Conservation (phyloP, 768 basidiomycete species). For the Agaricus subrufescens region DNA sequence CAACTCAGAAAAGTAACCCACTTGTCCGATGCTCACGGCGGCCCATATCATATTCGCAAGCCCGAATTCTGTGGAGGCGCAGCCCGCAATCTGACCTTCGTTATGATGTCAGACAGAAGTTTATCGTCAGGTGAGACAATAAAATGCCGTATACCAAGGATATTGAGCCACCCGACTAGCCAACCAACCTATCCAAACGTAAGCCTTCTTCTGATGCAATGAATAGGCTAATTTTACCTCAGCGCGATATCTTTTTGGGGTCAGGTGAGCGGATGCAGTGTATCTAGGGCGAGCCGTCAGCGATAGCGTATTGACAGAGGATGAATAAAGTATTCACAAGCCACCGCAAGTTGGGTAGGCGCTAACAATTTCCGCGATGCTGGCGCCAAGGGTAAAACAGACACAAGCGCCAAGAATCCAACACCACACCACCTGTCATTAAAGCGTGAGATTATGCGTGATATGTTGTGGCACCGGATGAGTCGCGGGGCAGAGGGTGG, state of each 20-base stretch:
- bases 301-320: not conserved
- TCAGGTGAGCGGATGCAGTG: conserved; percentile 76
- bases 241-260: conserved; percentile 60
- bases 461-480: too few species aligned
- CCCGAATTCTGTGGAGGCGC: conserved; percentile 85
- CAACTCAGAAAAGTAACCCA: conserved; percentile 13
- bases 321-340: conserved; percentile 35
- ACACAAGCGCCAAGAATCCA: conserved; percentile 70
- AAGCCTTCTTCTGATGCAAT: not conserved
- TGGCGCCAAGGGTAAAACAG: conserved; percentile 71
- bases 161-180: conserved; percentile 82
- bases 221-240: conserved; percentile 32
- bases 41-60: conserved; percentile 75
- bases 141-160: conserved; percentile 45
- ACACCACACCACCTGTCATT: conserved; percentile 55
- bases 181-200: conserved; percentile 50
- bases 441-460: not conserved
- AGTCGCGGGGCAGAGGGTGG: too few species aligned
- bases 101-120: conserved; percentile 1
- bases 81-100: conserved; percentile 74
- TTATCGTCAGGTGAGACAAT: not conserved
- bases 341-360: conserved; percentile 75
- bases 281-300: conserved; percentile 37
- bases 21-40: conserved; percentile 62
- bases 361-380: conserved; percentile 75